Conservation (phyloP, 2,329 filamentous ascomycete species). For the Colletotrichum ledebouriae region DNA sequence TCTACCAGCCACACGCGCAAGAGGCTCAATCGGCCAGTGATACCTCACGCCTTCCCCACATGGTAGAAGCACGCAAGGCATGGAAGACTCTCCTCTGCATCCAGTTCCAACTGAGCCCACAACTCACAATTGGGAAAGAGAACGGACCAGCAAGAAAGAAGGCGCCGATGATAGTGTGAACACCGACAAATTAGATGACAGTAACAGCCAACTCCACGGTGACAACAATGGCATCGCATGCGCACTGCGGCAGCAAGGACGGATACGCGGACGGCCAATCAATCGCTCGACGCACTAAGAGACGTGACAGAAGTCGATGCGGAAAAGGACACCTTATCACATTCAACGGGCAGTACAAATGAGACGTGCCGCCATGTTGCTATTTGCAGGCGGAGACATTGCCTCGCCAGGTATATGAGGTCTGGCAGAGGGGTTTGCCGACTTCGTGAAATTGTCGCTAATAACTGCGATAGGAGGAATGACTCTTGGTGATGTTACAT, state of each 20-base stretch:
- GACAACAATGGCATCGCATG: too few relatives aligned
- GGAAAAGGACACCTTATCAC: slow-evolving; percentile 37
- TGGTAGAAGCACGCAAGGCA: slow-evolving; percentile 38
- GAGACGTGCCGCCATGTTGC: slow-evolving; percentile 17
- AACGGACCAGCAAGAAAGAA: too few relatives aligned
- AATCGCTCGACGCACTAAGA: too few relatives aligned
- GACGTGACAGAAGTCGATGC: not conserved
- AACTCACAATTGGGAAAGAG: not conserved
- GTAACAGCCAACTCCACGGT: too few relatives aligned
- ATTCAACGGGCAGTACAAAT: slow-evolving; percentile 20
- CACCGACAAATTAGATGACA: too few relatives aligned
- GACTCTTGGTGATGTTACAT: slow-evolving; percentile 25
- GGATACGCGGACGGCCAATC: slow-evolving; percentile 10
- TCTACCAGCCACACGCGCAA: slow-evolving; percentile 28
- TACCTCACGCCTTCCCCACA: slow-evolving; percentile 32
- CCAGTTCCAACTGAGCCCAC: not conserved
- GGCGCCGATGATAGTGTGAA: too few relatives aligned
- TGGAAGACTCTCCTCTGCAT: not conserved
- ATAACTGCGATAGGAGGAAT: slow-evolving; percentile 9
- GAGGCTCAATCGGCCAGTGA: slow-evolving; percentile 40
- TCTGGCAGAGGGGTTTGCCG: slow-evolving; percentile 4
- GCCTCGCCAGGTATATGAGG: not conserved
- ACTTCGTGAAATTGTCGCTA: slow-evolving; percentile 20
- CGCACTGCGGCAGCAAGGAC: not conserved
- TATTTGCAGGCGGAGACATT: slow-evolving; percentile 22